Percentiles rank a stretch among this genome's conserved stretches.
Evolutionary conservation across 768 basidiomycete genomes (phyloP).

Genomic region (Mycena floridula): DNA sequence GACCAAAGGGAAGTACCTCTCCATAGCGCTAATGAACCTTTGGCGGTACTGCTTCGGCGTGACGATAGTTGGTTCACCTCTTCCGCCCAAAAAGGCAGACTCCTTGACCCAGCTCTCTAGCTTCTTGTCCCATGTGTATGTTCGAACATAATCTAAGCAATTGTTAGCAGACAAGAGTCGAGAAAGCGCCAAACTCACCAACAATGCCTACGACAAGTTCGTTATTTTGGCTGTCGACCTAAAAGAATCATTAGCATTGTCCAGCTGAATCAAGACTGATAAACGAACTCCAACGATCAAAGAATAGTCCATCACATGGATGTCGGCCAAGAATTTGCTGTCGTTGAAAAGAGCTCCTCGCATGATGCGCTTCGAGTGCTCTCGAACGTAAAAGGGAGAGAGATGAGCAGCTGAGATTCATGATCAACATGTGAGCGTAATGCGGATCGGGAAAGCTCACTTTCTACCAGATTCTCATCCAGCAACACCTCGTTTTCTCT

Average conservation of each 20-base stretch:
- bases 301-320: constrained; percentile 98
- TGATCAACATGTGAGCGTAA: constrained; percentile 5
- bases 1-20: constrained; percentile 83
- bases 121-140: constrained; percentile 98
- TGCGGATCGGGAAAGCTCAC: constrained; percentile 34
- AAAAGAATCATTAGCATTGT: neutral
- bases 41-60: constrained; percentile 93
- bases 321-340: constrained; percentile 88
- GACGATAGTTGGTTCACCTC: constrained; percentile 93
- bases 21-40: constrained; percentile 83
- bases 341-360: constrained; percentile 91
- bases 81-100: constrained; percentile 80
- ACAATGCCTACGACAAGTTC: constrained; percentile 97
- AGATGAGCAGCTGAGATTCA: constrained; percentile 74
- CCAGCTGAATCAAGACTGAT: neutral
- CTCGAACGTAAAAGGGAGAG: constrained; percentile 90
- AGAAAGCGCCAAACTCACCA: constrained; percentile 45
- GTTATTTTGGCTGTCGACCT: constrained; percentile 81
- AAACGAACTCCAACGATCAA: constrained; percentile 70
- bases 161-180: neutral
- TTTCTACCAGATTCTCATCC: constrained; percentile 93
- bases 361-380: constrained; percentile 91
- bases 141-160: constrained; percentile 80
- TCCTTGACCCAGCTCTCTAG: constrained; percentile 99
- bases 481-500: constrained; percentile 89